Conservation (phyloP, 768 basidiomycete species). For the Phanerochaete carnosa region DNA sequence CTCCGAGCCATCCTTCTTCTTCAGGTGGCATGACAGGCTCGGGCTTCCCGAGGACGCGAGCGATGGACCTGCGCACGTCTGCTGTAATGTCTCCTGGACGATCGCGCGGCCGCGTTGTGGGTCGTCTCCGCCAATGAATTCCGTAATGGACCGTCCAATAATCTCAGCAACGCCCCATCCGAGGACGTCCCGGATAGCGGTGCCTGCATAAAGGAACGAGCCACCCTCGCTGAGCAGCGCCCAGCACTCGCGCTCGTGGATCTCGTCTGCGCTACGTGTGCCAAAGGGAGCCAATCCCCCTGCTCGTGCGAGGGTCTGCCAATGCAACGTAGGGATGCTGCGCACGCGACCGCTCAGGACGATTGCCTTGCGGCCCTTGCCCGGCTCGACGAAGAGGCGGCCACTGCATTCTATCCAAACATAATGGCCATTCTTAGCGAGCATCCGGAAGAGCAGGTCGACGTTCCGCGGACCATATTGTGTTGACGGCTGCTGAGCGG, state of each 20-base stretch:
- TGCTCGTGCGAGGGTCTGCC: conserved; percentile 52
- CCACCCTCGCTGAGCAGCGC: conserved; percentile 43
- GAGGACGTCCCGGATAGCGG: conserved; percentile 56
- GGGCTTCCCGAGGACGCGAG: conserved; percentile 18
- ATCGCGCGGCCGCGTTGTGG: conserved; percentile 18
- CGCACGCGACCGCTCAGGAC: conserved; percentile 80
- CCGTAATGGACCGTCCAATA: conserved; percentile 43
- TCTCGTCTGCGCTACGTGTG: conserved; percentile 23
- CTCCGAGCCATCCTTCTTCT: conserved; percentile 33
- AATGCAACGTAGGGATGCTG: conserved; percentile 58
- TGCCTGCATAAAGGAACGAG: conserved; percentile 49
- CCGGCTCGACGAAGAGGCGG: conserved; percentile 84
- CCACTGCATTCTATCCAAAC: conserved; percentile 94
- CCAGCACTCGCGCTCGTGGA: conserved; percentile 47
- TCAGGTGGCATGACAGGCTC: conserved; percentile 34
- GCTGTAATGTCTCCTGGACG: conserved; percentile 20
- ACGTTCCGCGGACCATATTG: conserved; percentile 50
- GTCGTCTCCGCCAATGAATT: conserved; percentile 26
- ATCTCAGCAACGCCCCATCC: conserved; percentile 58
- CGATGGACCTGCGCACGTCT: background rate
- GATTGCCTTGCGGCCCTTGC: conserved; percentile 93
- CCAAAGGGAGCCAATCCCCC: conserved; percentile 39
- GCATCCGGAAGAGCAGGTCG: conserved; percentile 82
- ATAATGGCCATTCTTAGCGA: conserved; percentile 60
- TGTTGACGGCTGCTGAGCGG: conserved; percentile 2